Conservation (phyloP, 2,329 filamentous ascomycete genomes). For the Myriosclerotinia curreyana region DNA sequence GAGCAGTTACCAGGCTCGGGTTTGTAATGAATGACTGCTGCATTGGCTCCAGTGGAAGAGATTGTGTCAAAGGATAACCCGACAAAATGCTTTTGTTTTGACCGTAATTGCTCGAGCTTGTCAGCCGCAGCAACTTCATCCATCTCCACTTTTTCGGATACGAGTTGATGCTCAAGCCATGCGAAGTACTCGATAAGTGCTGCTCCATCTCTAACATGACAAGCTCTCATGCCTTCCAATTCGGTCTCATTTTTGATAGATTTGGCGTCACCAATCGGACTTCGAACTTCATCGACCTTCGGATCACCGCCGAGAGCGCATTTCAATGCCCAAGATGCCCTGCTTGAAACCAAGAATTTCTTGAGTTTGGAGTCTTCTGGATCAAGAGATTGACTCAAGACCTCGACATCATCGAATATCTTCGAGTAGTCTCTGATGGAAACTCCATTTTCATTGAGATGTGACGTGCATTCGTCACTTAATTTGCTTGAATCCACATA, state of each 20-base stretch:
- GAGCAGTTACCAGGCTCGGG: conserved; percentile 81
- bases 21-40: conserved; percentile 93
- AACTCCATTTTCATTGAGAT: conserved; percentile 68
- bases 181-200: conserved; percentile 91
- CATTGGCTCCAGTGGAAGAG: conserved; percentile 79
- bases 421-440: conserved; percentile 75
- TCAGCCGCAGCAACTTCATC: conserved; percentile 92
- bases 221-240: conserved; percentile 86
- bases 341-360: conserved; percentile 84
- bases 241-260: conserved; percentile 91
- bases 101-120: conserved; percentile 76
- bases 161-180: conserved; percentile 88
- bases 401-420: conserved; percentile 75
- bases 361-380: conserved; percentile 39
- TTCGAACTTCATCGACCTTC: conserved; percentile 80
- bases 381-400: conserved; percentile 52
- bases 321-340: conserved; percentile 89
- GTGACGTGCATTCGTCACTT: conserved; percentile 61
- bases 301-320: conserved; percentile 81
- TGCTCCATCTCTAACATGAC: conserved; percentile 89
- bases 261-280: conserved; percentile 86
- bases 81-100: conserved; percentile 69
- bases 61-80: conserved; percentile 95
- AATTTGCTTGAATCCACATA: conserved; percentile 84
- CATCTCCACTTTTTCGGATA: conserved; percentile 67